A percentile compares a stretch with the other conserved stretches of the same genome.
Evolutionary conservation across 495 filamentous ascomycete species (phyloP).

Genomic region (Neurospora sp.): DNA sequence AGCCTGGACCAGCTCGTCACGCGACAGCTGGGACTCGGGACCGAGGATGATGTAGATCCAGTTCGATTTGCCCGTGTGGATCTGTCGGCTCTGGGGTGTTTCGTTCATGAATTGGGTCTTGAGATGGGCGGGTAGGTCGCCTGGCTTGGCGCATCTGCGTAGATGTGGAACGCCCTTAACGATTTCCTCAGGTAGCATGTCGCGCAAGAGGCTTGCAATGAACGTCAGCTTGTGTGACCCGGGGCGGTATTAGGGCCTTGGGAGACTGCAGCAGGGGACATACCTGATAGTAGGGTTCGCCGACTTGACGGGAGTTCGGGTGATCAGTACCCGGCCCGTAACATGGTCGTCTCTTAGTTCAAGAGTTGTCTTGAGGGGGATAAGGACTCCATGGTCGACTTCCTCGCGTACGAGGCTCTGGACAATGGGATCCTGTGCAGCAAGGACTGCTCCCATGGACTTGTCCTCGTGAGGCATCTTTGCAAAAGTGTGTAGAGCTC

Average conservation of each 20-base stretch:
- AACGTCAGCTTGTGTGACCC: conserved; percentile 1
- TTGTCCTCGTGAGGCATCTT: conserved; percentile 18
- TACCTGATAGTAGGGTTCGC: conserved; percentile 44
- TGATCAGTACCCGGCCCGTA: conserved; percentile 40
- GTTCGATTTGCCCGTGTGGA: conserved; percentile 36
- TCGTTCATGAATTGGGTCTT: conserved; percentile 39
- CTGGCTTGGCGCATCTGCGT: conserved; percentile 65
- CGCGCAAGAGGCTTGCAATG: conserved; percentile 31
- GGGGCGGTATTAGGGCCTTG: not conserved
- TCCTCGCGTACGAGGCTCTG: conserved; percentile 19
- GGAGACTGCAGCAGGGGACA: not conserved
- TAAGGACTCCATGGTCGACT: conserved; percentile 30
- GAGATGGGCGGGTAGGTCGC: conserved; percentile 50
- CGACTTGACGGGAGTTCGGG: conserved; percentile 40
- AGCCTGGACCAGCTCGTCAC: conserved; percentile 25
- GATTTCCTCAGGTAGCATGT: conserved; percentile 43
- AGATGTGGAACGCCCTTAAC: conserved; percentile 64
- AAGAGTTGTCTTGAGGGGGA: conserved; percentile 46
- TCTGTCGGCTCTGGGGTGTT: conserved; percentile 27
- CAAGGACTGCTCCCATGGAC: conserved; percentile 14
- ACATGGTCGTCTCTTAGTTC: conserved; percentile 40
- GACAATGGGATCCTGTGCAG: conserved; percentile 20
- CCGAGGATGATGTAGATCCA: conserved; percentile 41
- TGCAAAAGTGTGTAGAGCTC: not conserved
- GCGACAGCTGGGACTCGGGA: conserved; percentile 27